Base-by-base conservation (phyloP, 2,329 filamentous ascomycete genomes). In the Ophiostoma quercus region DNA sequence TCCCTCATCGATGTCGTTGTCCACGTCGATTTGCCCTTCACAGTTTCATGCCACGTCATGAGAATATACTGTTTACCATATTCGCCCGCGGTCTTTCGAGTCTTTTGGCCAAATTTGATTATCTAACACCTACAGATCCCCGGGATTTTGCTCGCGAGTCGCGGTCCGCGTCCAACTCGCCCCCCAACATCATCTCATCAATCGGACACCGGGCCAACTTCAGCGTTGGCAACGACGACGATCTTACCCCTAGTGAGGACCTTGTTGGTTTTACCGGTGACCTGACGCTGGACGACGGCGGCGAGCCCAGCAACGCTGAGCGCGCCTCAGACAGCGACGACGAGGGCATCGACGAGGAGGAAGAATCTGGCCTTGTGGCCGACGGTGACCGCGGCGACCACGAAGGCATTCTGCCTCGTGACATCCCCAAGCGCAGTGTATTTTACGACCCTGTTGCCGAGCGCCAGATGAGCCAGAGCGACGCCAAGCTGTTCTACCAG, bases 401-500 rank as follows among this genome's bases (percentile, higher is more conserved):
- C 69, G 84, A 86, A 39, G 87, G 86, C 69, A 86, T 89, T 83
- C 81, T 90, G 11, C 81, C 82, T 29, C 82, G 87, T 72, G 87
- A 90, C 76, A 77, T 87, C 68, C 87, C 86, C 43, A 84, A 84
- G 72, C 90, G 89, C 77, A 97, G 93, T 9, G 92, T 94, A 25
- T 96, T 93, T 77, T 97, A 96, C 80, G 94, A 97, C 79, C 92
- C 94, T 76, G 90, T 94, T 68, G 91, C 92, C 68, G 95, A 99
- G 80, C 96, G 95, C 76, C 92, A 94, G 76, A 91, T 97, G 88
- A 96, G 90, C 76, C 93, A 97, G 79, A 90, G 92, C 34, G 95
- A 99, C 78, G 92, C 94, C 71, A 98, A 97, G 79, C 85, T 97
- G 73, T 96, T 98, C 81, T 99, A 97, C 79, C 94, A 97, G 80